Evolutionary conservation across 441 rosid species (phyloP).

Genomic region (Flueggea neowawraea): DNA sequence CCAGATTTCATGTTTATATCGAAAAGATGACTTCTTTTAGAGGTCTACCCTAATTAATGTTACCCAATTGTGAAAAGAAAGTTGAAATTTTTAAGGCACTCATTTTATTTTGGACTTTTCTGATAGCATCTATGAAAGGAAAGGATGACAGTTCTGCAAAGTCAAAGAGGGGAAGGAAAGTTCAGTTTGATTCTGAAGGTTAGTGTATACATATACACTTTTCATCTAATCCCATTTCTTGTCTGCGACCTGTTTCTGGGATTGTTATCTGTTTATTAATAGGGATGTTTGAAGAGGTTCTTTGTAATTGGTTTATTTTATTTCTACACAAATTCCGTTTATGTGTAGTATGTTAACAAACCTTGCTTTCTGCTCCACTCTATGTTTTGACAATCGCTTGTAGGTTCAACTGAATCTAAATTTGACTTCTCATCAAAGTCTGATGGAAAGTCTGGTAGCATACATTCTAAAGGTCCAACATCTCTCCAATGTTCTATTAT

Average conservation of each 20-base stretch:
- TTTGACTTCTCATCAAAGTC: slow-evolving; percentile 28
- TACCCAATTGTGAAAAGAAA: no score
- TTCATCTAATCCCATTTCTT: background rate
- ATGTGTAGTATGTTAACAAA: background rate
- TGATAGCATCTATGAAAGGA: slow-evolving; percentile 33
- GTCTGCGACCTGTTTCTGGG: background rate
- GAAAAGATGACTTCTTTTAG: no score
- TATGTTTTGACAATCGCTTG: slow-evolving; percentile 2
- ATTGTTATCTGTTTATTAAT: background rate
- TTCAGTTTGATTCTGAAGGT: slow-evolving; percentile 51
- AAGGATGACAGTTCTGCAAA: slow-evolving; percentile 46
- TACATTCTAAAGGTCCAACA: slow-evolving; percentile 31
- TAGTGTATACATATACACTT: background rate
- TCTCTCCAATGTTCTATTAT: background rate
- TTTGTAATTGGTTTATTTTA: no score
- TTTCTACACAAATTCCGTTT: no score
- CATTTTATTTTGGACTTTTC: slow-evolving; percentile 3
- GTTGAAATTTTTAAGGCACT: no score
- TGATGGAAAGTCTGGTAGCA: slow-evolving; percentile 29
- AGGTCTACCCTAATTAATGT: no score
- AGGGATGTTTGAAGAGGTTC: no score
- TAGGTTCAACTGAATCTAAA: slow-evolving; percentile 25
- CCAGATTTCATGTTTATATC: no score
- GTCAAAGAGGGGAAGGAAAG: slow-evolving; percentile 58
- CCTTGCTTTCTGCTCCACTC: slow-evolving; percentile 1